Evolutionary conservation across 2,329 filamentous ascomycete genomes (phyloP), one percentile per base, ranked within the genome.

Genomic region (Sphaerostilbella broomeana): DNA sequence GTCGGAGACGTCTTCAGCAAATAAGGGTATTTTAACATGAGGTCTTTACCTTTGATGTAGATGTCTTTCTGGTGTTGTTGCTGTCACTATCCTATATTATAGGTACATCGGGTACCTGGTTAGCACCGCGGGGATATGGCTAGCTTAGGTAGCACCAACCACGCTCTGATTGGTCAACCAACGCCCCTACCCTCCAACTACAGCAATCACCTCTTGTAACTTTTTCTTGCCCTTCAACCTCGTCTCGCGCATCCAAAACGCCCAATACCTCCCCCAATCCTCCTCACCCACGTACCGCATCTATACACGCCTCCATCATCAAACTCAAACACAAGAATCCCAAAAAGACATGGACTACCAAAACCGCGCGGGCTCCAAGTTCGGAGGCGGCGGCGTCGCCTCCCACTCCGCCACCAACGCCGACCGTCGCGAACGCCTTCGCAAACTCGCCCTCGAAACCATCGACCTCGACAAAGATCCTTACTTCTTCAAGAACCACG

Each of bases 401-500:
- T 95, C 89, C 5, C 80, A 87, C 58, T 89, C 84, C 55, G 86
- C 88, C 43, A 94, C 88, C 47, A 97, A 97, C 65, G 90, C 92
- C 50, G 92, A 97, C 75, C 87, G 92, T 44, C 86, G 92, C 61
- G 92, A 98, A 65, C 89, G 92, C 48, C 83, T 98, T 26, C 88
- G 90, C 64, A 95, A 95, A 70, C 88, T 98, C 59, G 92, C 92
- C 43, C 86, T 98, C 58, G 92, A 98, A 69, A 94, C 88, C 40
- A 98, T 98, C 73, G 90, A 97, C 70, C 85, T 97, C 47, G 92
- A 97, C 68, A 97, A 95, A 69, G 92, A 98, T 68, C 92, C 92
- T 0, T 98, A 97, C 77, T 95, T 97, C 73, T 98, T 98, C 81
- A 94, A 94, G 65, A 98, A 98, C 72, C 90, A 98, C 65, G 86